Evolutionary conservation across 768 basidiomycete genomes (phyloP), one percentile per base, ranked within the genome.

Genomic region (Strobilomyces echinocephalus): DNA sequence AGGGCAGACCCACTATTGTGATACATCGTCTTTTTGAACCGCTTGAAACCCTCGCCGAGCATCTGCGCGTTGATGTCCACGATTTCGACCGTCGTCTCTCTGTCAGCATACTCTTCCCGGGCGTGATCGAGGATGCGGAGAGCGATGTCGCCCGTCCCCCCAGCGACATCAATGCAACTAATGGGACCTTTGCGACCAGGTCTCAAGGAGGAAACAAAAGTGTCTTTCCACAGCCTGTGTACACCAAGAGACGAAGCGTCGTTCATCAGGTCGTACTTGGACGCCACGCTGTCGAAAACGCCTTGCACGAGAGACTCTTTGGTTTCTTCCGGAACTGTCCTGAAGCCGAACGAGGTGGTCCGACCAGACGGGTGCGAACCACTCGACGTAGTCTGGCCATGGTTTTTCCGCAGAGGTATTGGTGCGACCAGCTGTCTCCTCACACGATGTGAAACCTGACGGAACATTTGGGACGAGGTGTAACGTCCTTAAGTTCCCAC

Each of bases 11-110:
- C 62, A 97, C 95, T 95, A 63, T 90, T 91, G 71, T 98, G 88
- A 70, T 98, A 99, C 88, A 99, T 95, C 1, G 95, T 98, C 78
- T 91, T 87, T 62, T 93, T 94, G 70, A 97, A 93, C 40, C 94
- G 76, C 64, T 81, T 87, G 70, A 82, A 80, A 2, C 97, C 97
- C 67, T 95, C 95, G 58, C 87, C 82, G 59, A 99, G 78, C 97
- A 98, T 99, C 65, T 95, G 87, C 2, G 80, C 81, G 63, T 98
- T 99, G 68, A 99, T 92, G 63, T 99, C 97, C 45, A 93, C 87
- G 46, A 98, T 80, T 46, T 90, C 86, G 0, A 98, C 93, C 38
- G 78, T 82, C 2, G 91, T 88, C 67, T 95, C 92, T 60, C 97
- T 77, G 71, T 95, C 94, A 2, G 86, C 88, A 64, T 92, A 87